A percentile compares a stretch with the other conserved stretches of the same genome.
Conservation (phyloP, 2,329 filamentous ascomycete species). For the Ophiostoma piceae region DNA sequence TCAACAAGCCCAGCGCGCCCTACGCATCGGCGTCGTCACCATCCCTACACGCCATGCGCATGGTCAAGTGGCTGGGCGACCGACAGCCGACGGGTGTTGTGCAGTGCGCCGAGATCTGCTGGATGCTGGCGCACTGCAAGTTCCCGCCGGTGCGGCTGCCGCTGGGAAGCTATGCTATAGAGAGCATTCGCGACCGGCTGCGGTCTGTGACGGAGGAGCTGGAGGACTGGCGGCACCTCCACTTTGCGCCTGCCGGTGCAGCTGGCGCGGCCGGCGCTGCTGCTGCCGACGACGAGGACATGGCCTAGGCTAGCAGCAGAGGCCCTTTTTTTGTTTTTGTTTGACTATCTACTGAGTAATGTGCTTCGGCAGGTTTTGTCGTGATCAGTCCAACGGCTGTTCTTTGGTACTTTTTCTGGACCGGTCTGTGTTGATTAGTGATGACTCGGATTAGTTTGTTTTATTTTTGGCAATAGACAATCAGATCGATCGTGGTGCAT, state of each 20-base stretch:
- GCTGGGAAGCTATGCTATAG: slow-evolving; percentile 90
- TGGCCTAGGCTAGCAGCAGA: slow-evolving; percentile 3
- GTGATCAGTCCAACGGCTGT: too few species aligned
- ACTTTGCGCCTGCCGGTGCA: slow-evolving; percentile 44
- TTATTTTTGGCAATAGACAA: too few species aligned
- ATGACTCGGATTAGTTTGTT: not conserved
- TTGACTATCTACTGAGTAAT: not conserved
- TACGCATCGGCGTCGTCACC: slow-evolving; percentile 75
- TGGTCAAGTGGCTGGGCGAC: slow-evolving; percentile 92
- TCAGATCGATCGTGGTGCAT: not conserved
- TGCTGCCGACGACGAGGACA: slow-evolving; percentile 19
- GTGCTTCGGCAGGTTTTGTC: too few species aligned
- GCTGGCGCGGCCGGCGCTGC: not conserved
- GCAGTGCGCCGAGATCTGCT: slow-evolving; percentile 87
- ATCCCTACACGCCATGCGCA: slow-evolving; percentile 79
- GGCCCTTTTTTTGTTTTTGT: too few species aligned
- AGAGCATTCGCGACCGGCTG: slow-evolving; percentile 86
- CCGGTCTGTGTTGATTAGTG: not conserved
- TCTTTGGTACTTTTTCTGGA: not conserved
- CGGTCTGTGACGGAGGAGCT: slow-evolving; percentile 91
- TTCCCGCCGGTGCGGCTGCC: slow-evolving; percentile 82
- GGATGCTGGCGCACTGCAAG: slow-evolving; percentile 92
- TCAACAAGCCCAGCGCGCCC: slow-evolving; percentile 76
- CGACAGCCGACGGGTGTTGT: slow-evolving; percentile 88
- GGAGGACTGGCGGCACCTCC: slow-evolving; percentile 86